Evolutionary conservation across 495 filamentous ascomycete species (phyloP).

Genomic region (Aspergillus cavernicola): DNA sequence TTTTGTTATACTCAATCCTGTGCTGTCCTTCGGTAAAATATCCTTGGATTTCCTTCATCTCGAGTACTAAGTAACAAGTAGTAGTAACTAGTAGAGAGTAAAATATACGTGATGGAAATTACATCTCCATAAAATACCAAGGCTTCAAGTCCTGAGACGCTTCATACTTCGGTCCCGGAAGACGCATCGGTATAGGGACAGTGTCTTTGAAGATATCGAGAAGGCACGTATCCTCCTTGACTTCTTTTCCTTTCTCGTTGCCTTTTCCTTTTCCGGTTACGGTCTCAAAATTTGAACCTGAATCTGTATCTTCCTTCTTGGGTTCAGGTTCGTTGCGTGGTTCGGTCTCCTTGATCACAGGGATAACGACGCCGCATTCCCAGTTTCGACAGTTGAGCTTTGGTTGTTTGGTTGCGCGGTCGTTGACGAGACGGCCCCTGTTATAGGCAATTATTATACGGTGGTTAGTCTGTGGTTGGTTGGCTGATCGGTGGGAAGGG

Average conservation of each 20-base stretch:
- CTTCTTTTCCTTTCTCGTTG: neutral
- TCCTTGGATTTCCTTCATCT: too few species aligned
- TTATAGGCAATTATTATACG: too few species aligned
- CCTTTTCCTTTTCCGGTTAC: neutral
- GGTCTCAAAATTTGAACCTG: neutral
- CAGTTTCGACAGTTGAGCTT: constrained; percentile 90
- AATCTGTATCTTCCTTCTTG: neutral
- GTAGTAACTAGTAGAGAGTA: too few species aligned
- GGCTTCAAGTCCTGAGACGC: constrained; percentile 34
- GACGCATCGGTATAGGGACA: constrained; percentile 70
- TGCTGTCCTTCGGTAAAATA: too few species aligned
- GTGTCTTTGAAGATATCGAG: constrained; percentile 50
- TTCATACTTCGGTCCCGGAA: constrained; percentile 52
- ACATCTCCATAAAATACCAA: constrained; percentile 52
- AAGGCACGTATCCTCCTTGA: constrained; percentile 5
- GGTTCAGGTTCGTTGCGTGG: neutral
- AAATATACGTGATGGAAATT: too few species aligned
- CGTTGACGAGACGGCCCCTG: constrained; percentile 70
- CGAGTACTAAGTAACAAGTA: too few species aligned
- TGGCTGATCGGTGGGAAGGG: neutral
- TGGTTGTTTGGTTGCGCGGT: constrained; percentile 54
- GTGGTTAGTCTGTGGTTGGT: too few species aligned
- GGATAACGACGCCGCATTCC: constrained; percentile 89
- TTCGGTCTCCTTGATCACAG: constrained; percentile 26
- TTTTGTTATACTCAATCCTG: too few species aligned